These are phyloP conservation scores for Daldinia eschscholtzii DNA, from an alignment of 2,329 filamentous ascomycete genomes.

Conservation along the genomic window DNA sequence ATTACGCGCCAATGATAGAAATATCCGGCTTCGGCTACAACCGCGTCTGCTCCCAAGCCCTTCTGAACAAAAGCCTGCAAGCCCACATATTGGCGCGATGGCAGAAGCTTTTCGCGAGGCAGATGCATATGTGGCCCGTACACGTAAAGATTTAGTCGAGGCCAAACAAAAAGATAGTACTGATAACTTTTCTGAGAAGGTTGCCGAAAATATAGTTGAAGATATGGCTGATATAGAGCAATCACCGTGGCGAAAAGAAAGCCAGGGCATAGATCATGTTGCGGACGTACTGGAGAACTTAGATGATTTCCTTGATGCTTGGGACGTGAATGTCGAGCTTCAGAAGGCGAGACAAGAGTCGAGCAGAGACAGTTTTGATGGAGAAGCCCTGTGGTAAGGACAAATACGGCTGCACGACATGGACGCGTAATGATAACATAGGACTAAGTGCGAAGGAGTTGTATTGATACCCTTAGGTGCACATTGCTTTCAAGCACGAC, in stretches of 20 bases:
- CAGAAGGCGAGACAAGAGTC: conserved; percentile 48
- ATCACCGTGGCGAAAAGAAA: conserved; percentile 50
- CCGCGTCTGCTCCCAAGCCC: conserved; percentile 57
- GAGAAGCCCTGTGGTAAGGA: conserved; percentile 15
- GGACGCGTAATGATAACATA: conserved; percentile 9
- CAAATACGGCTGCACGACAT: conserved; percentile 3
- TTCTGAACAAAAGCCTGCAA: conserved; percentile 58
- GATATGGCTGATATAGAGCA: conserved; percentile 40
- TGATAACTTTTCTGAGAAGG: not conserved
- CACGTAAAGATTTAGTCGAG: conserved; percentile 33
- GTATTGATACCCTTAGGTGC: conserved; percentile 30
- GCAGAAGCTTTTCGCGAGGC: conserved; percentile 63
- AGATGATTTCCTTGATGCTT: conserved; percentile 59
- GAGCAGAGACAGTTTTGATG: conserved; percentile 5
- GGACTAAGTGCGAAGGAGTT: conserved; percentile 7
- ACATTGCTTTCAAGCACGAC: conserved; percentile 18
- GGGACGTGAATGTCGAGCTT: conserved; percentile 56
- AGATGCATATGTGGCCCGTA: conserved; percentile 49
- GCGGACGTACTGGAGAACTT: conserved; percentile 62
- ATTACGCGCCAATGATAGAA: conserved; percentile 50
- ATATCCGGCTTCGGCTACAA: conserved; percentile 37
- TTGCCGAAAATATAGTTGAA: conserved; percentile 17
- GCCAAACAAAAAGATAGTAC: not conserved
- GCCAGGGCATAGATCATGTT: conserved; percentile 57
- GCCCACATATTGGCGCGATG: conserved; percentile 61